Base-by-base conservation (phyloP, 352 stramenopile genomes). In the Pythium brassicae region DNA sequence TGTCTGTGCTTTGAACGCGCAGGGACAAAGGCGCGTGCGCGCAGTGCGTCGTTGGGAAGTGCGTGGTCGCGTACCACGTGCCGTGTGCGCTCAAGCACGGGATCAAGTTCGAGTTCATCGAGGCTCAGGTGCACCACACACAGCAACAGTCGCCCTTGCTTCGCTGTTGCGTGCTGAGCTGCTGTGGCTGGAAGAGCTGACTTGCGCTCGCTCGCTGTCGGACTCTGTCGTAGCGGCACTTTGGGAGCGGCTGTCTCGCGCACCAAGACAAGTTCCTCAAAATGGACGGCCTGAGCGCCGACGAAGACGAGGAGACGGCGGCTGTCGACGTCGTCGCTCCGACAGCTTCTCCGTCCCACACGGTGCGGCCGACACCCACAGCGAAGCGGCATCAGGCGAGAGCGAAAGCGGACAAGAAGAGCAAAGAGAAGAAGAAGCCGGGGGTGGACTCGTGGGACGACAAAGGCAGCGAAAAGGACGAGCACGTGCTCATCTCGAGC, bases 21-120 rank as follows among this genome's bases (percentile, higher is more conserved):
- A 89, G 76, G 61, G 70, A 89, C 19, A 77, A 81, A 46, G 80
- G 76, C 15, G 83, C 83, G 10, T 91, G 81, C 62, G 83, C 76
- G 23, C 81, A 91, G 42, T 93, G 83, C 46, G 63, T 64, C 0
- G 63, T 83, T 4, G 78, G 78, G 9, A 91, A 89, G 48, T 93
- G 83, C 47, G 71, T 65, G 3, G 77, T 81, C n/a, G 71, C 81
- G 23, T 93, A 91, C 53, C 83, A 93, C 45, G 73, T 84, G 0
- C 54, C 79, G 39, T 93, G 83, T 51, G 83, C 78, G 17, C 43
- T 92, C 7, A 64, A 73, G 11, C 65, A 86, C 48, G 68, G 73
- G 19, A 77, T 91, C 52, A 78, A 75, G 49, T 72, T 93, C 39
- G 67, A 71, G 29, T 87, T 80, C 53, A 79, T 87, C 53, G 69